phyloP scores from a whole-genome alignment of 2,329 filamentous ascomycete species.

The Alternaria rosae region DNA sequence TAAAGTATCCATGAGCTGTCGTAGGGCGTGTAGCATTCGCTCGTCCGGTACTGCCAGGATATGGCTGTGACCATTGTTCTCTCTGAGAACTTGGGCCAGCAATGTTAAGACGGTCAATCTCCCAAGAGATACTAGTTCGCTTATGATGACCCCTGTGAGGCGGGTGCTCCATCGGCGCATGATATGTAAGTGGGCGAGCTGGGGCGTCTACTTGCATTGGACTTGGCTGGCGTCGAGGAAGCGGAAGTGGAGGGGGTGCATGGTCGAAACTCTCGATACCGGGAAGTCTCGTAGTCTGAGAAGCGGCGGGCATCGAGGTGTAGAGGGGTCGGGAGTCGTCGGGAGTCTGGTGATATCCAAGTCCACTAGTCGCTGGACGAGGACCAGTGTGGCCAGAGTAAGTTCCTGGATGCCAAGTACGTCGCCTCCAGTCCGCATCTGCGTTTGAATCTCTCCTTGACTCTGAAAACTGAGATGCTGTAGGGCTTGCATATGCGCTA shows the following conservation, averaged over 20 bases:
- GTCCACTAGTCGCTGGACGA: slow-evolving; percentile 72
- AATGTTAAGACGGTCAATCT: slow-evolving; percentile 73
- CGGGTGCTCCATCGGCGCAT: slow-evolving; percentile 38
- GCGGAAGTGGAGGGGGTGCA: slow-evolving; percentile 67
- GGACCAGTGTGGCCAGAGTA: slow-evolving; percentile 58
- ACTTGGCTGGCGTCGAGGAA: slow-evolving; percentile 70
- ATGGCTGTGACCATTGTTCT: slow-evolving; percentile 44
- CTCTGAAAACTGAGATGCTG: slow-evolving; percentile 67
- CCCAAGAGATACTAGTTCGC: slow-evolving; percentile 61
- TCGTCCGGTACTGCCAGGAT: slow-evolving; percentile 34
- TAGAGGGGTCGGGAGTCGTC: slow-evolving; percentile 66
- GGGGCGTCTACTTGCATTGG: slow-evolving; percentile 78
- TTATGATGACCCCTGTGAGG: slow-evolving; percentile 38
- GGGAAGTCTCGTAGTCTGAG: slow-evolving; percentile 74
- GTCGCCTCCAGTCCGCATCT: slow-evolving; percentile 80
- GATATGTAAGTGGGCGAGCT: slow-evolving; percentile 52
- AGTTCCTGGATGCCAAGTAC: slow-evolving; percentile 90
- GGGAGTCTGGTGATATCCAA: slow-evolving; percentile 72
- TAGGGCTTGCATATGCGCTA: slow-evolving; percentile 72
- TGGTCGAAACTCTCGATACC: slow-evolving; percentile 93
- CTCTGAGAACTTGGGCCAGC: slow-evolving; percentile 53
- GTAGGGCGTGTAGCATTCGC: slow-evolving; percentile 35
- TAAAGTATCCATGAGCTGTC: slow-evolving; percentile 49
- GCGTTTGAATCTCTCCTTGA: slow-evolving; percentile 71
- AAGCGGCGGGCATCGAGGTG: slow-evolving; percentile 61